Evolutionary conservation across 345 rosid genomes (phyloP).

Genomic region (Nephelium lappaceum): DNA sequence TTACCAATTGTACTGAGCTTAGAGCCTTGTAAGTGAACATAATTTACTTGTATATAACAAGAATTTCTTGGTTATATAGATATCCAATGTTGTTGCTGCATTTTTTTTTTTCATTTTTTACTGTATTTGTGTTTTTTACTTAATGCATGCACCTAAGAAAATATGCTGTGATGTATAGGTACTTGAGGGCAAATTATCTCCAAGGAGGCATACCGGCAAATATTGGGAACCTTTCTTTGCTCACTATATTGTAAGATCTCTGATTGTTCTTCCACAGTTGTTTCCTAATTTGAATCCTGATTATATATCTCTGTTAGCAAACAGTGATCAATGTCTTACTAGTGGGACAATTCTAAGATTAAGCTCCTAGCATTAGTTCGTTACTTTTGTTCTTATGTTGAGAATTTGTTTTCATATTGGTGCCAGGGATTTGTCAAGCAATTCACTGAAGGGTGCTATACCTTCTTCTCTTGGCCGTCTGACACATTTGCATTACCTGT

Average conservation of each 20-base stretch:
- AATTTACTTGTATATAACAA: not conserved
- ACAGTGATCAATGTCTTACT: not conserved
- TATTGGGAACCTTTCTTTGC: conserved; percentile 79
- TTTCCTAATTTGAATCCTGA: not conserved
- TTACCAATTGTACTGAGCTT: conserved; percentile 74
- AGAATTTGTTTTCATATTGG: not conserved
- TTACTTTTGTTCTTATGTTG: not conserved
- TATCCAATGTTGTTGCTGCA: not conserved
- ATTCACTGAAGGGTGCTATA: conserved; percentile 80
- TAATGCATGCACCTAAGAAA: not conserved
- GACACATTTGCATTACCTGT: conserved; percentile 65
- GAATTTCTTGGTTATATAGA: not conserved
- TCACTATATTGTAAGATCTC: conserved; percentile 67
- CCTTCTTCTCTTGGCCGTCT: conserved; percentile 84
- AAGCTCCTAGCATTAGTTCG: not conserved
- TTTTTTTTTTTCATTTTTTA: not conserved
- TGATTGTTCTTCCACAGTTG: not conserved
- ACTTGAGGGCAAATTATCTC: conserved; percentile 84
- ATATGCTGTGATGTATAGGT: conserved; percentile 47
- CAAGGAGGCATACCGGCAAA: conserved; percentile 89
- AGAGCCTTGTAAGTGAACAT: conserved; percentile 83
- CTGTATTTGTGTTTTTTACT: not conserved
- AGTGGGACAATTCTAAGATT: not conserved
- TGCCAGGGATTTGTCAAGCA: conserved; percentile 91
- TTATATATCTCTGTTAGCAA: not conserved